These are phyloP conservation scores for Fusarium fracticaudum DNA, from an alignment of 2,329 filamentous ascomycete species.

Conservation along the genomic window DNA sequence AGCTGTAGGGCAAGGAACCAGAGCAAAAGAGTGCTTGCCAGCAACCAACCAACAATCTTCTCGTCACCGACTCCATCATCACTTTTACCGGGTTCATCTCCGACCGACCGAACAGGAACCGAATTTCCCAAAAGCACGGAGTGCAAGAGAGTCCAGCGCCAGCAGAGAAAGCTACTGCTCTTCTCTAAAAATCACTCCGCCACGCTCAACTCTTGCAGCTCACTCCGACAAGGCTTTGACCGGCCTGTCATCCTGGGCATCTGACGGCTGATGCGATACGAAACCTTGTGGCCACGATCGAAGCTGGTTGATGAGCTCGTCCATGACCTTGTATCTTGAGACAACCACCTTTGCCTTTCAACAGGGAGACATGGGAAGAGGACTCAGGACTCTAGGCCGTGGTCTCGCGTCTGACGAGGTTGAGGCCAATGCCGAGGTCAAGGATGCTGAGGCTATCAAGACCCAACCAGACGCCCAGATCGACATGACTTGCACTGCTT, in stretches of 20 bases:
- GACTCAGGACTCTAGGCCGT: neutral
- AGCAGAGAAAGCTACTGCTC: neutral
- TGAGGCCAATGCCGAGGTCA: neutral
- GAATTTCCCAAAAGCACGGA: neutral
- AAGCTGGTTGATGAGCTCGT: neutral
- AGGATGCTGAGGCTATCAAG: neutral
- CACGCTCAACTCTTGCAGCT: neutral
- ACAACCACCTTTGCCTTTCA: neutral
- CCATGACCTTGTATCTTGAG: neutral
- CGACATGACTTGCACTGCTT: neutral
- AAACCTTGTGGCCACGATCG: neutral
- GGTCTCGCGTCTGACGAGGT: neutral
- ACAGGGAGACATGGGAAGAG: neutral
- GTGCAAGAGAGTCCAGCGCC: neutral
- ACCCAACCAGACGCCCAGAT: neutral
- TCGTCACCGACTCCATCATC: neutral
- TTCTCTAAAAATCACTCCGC: too few species aligned
- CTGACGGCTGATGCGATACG: neutral
- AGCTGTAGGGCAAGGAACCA: too few species aligned
- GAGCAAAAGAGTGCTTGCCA: neutral
- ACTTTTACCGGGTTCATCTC: fast-evolving
- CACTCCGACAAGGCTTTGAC: neutral
- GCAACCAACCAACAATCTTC: neutral
- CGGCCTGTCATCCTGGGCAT: fast-evolving
- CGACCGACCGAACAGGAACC: neutral